These are phyloP conservation scores for Blastobotrys muscicola DNA, from an alignment of 805 yeast species.

Conservation along the genomic window DNA sequence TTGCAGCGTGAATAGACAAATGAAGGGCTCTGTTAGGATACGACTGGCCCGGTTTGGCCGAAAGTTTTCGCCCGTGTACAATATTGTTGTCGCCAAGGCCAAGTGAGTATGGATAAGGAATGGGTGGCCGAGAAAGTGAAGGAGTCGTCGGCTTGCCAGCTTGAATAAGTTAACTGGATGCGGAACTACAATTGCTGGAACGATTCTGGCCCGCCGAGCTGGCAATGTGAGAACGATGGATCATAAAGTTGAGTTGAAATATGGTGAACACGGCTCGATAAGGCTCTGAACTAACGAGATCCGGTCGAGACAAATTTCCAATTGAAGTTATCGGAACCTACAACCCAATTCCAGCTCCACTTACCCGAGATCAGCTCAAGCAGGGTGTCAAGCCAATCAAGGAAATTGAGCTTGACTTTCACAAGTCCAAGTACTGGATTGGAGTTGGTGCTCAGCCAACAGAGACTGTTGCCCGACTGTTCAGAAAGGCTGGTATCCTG, in stretches of 20 bases:
- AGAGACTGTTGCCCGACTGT: slow-evolving; percentile 63
- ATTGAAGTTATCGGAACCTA: slow-evolving; percentile 94
- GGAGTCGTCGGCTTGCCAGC: too few species aligned
- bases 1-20: slow-evolving; percentile 14
- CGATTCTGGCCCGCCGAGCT: not conserved
- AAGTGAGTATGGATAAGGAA: slow-evolving; percentile 27
- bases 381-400: slow-evolving; percentile 54
- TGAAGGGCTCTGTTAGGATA: slow-evolving; percentile 73
- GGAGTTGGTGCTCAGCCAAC: slow-evolving; percentile 97
- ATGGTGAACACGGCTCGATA: too few species aligned
- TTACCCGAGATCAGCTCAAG: slow-evolving; percentile 50
- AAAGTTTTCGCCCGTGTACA: slow-evolving; percentile 76
- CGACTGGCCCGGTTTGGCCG: slow-evolving; percentile 92
- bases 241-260: too few species aligned
- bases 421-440: slow-evolving; percentile 88
- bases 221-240: too few species aligned
- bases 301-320: slow-evolving; percentile 83
- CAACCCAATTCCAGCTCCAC: slow-evolving; percentile 69
- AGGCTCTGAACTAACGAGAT: slow-evolving; percentile 23
- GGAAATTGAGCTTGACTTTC: slow-evolving; percentile 76
- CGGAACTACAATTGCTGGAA: not conserved
- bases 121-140: not conserved
- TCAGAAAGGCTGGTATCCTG: slow-evolving; percentile 58
- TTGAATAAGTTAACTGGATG: too few species aligned
- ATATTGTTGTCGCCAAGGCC: slow-evolving; percentile 79